Evolutionary conservation across 441 rosid genomes (phyloP).

Genomic region (Populus hybrid): DNA sequence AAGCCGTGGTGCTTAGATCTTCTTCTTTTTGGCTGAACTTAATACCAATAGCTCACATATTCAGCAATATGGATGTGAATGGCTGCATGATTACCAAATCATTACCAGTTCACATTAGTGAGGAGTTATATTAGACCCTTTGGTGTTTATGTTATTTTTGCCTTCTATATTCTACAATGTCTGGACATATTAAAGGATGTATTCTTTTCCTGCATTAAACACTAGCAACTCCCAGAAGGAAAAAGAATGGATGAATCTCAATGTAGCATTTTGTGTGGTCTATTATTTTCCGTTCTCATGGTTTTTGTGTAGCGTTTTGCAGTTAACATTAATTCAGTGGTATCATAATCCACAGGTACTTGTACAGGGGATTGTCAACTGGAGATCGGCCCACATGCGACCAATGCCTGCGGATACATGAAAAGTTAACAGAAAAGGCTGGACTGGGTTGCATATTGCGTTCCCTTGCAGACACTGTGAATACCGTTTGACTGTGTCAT

Average conservation of each 20-base stretch:
- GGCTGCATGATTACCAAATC: not conserved
- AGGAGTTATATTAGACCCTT: not conserved
- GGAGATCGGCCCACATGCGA: slow-evolving; percentile 94
- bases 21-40: not conserved
- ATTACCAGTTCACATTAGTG: not conserved
- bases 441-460: slow-evolving; percentile 91
- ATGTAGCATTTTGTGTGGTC: not conserved
- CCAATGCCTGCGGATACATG: slow-evolving; percentile 86
- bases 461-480: slow-evolving; percentile 64
- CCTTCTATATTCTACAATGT: not conserved
- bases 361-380: slow-evolving; percentile 86
- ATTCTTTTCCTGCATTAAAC: not conserved
- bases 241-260: not conserved
- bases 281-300: not conserved
- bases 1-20: not conserved
- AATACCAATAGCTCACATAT: not conserved
- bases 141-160: not conserved
- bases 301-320: not conserved
- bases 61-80: not conserved
- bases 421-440: slow-evolving; percentile 80
- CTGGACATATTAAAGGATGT: not conserved
- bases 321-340: not conserved
- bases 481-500: slow-evolving; percentile 46
- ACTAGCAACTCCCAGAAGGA: not conserved
- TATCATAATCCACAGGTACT: slow-evolving; percentile 48